Conservation (phyloP, 2,329 filamentous ascomycete genomes). For the Penicillium sp. region DNA sequence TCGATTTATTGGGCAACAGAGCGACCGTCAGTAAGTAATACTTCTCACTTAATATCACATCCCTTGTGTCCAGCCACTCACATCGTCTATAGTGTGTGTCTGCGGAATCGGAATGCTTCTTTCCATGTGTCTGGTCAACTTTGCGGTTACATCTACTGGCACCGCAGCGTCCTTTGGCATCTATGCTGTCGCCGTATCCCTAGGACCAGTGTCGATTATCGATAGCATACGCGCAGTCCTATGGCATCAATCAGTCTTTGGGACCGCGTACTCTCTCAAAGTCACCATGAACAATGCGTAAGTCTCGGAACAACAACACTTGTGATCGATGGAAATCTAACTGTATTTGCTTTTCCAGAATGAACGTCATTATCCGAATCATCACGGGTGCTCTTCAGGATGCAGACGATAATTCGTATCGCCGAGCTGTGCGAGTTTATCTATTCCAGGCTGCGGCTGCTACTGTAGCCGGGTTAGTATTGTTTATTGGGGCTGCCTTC, state of each 20-base stretch:
- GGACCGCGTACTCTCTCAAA: constrained; percentile 58
- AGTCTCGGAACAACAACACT: no score
- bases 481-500: constrained; percentile 39
- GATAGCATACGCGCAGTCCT: constrained; percentile 58
- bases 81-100: constrained; percentile 26
- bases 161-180: constrained; percentile 59
- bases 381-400: constrained; percentile 59
- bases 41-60: constrained; percentile 18
- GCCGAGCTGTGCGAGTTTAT: constrained; percentile 54
- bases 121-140: constrained; percentile 54
- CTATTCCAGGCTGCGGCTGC: constrained; percentile 51
- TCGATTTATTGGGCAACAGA: constrained; percentile 55
- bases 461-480: constrained; percentile 40
- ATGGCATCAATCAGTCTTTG: constrained; percentile 59
- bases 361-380: constrained; percentile 59
- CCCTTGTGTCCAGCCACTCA: no score
- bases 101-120: constrained; percentile 51
- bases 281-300: constrained; percentile 59
- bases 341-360: constrained; percentile 39
- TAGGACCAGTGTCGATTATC: constrained; percentile 58
- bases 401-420: constrained; percentile 53
- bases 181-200: constrained; percentile 53
- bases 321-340: no score
- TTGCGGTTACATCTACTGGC: constrained; percentile 46
- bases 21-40: constrained; percentile 39